Base-by-base conservation (phyloP, 208 protist genomes). In the Leishmania gerbilli region DNA sequence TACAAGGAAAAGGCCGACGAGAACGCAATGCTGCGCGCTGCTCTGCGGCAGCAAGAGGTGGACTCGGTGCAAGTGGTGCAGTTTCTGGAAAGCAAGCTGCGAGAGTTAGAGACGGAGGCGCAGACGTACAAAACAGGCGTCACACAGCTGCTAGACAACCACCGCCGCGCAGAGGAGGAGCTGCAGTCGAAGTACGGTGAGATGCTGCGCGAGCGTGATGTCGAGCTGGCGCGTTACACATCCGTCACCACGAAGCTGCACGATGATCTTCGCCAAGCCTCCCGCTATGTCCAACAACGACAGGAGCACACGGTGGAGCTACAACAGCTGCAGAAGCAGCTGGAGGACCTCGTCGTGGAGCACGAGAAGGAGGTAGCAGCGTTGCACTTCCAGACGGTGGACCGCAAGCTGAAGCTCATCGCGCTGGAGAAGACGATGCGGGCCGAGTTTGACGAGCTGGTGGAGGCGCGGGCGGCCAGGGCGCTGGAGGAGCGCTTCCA, bases 401-500 rank as follows among this genome's bases (percentile, higher is more conserved):
- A 97, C 78, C 89, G 93, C 24, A 97, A 97, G 74, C 91, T 97
- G 85, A 86, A 90, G 55, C 85, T 97, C 34, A 83, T 95, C 37
- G 90, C 93, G 34, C 74, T 97, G 55, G 93, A 97, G 76, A 87
- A 90, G 79, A 88, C 84, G 34, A 95, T 97, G 91, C 85, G 87
- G 56, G 89, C 89, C 51, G 68, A 85, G 74, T 95, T 95, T 67
- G 45, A 93, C 45, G 45, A 60, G n/a, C 79, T 90, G 45, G 91
- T 96, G 3, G 87, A 94, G 76, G 75, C 49, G 56, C 89, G 90
- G 65, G 88, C 90, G 19, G 74, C 55, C 34, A 74, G 78, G 13
- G 76, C 93, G 78, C 83, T 95, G 37, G 87, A 92, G 75, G 80
- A 79, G 17, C 84, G 89, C 42, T 85, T 89, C 60, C 77, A 81